Percentiles rank a stretch among this genome's conserved stretches.
These are phyloP conservation scores for Isabelozyma heimii DNA, from an alignment of 805 yeast genomes.

Conservation along the genomic window DNA sequence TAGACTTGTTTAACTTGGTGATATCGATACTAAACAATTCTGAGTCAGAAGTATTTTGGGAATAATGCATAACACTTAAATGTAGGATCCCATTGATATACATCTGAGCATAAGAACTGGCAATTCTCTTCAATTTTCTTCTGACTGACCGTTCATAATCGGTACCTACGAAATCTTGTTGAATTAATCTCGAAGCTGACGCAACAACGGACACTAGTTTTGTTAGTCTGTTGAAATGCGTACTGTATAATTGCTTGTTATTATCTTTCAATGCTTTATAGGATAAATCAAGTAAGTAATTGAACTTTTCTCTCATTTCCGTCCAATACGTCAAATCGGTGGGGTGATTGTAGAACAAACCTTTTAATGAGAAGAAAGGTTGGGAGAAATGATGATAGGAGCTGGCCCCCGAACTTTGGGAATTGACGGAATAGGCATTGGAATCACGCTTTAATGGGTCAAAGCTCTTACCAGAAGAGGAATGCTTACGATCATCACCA, in stretches of 20 bases:
- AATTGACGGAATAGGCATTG: constrained; percentile 27
- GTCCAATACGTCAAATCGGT: constrained; percentile 63
- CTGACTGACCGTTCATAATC: constrained; percentile 47
- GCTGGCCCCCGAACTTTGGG: constrained; percentile 20
- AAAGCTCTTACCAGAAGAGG: constrained; percentile 12
- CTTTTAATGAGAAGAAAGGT: constrained; percentile 38
- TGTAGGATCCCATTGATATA: constrained; percentile 65
- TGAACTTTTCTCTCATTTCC: constrained; percentile 46
- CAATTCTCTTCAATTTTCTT: constrained; percentile 49
- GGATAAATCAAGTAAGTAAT: constrained; percentile 46
- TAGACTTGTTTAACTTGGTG: constrained; percentile 19
- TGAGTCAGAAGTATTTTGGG: constrained; percentile 17
- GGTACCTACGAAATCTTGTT: constrained; percentile 47
- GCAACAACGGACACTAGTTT: constrained; percentile 53
- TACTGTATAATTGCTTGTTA: constrained; percentile 50
- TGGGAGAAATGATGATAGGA: constrained; percentile 42
- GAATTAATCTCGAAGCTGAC: constrained; percentile 52
- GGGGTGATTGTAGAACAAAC: constrained; percentile 56
- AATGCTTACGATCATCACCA: background rate
- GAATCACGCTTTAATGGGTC: constrained; percentile 38
- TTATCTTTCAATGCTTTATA: constrained; percentile 50
- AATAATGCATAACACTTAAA: constrained; percentile 41
- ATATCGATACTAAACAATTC: constrained; percentile 32
- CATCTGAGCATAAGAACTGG: constrained; percentile 57
- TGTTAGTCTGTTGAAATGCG: constrained; percentile 53